Conservation (phyloP, 192 early-diverging fungal species). For the Entophlyctis helioformis region DNA sequence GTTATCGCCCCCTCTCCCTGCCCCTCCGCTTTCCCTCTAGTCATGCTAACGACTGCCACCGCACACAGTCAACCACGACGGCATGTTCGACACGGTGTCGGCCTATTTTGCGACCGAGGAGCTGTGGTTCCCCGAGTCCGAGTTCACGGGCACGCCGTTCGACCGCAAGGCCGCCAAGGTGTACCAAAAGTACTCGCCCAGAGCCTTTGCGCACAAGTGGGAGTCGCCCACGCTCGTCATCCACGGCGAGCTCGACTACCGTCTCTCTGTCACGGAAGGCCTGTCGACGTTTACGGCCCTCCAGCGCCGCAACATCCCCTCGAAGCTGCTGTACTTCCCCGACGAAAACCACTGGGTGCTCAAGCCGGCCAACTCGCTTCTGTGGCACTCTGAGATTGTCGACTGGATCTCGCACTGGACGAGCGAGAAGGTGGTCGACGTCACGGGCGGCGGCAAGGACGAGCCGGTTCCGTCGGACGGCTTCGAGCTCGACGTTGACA, state of each 20-base stretch:
- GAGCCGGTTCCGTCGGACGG: no score
- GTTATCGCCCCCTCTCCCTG: background rate
- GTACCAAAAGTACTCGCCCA: conserved; percentile 60
- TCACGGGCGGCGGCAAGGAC: no score
- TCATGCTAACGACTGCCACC: no score
- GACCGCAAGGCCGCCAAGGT: conserved; percentile 24
- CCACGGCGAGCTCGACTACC: conserved; percentile 46
- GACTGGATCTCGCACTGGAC: conserved; percentile 43
- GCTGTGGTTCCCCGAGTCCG: conserved; percentile 66
- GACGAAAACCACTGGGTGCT: conserved; percentile 59
- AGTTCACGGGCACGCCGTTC: conserved; percentile 59
- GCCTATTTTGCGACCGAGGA: conserved; percentile 67
- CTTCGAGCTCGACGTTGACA: no score
- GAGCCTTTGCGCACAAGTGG: conserved; percentile 55
- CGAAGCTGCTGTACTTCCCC: conserved; percentile 62
- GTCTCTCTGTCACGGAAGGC: conserved; percentile 60
- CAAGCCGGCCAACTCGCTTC: conserved; percentile 62
- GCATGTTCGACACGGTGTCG: conserved; percentile 47
- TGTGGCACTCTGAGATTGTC: conserved; percentile 62
- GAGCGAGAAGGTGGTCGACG: no score
- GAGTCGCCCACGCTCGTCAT: conserved; percentile 69
- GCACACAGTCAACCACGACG: conserved; percentile 61
- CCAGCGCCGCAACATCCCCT: conserved; percentile 56
- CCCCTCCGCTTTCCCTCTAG: no score
- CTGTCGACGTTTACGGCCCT: conserved; percentile 62